Evolutionary conservation across 805 yeast genomes (phyloP), one percentile per base, ranked within the genome.

Genomic region (Starmerella roubikii): DNA sequence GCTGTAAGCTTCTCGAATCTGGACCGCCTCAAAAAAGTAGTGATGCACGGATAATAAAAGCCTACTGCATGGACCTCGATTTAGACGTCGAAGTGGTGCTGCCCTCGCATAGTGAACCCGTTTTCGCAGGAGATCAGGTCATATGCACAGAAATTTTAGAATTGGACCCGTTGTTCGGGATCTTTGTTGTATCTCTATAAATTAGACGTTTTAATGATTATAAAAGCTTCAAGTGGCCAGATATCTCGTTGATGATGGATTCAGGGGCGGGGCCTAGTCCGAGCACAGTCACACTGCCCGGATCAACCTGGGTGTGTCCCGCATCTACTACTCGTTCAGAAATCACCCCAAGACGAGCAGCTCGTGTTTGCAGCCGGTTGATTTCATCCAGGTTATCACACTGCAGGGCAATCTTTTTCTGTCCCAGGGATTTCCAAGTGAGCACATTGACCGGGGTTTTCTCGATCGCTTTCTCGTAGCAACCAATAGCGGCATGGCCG

Each of bases 251-350:
- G 44, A 88, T 58, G 0, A 78, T 74, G 0, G 68, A 50, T 34
- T 54, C 82, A 18, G 97, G 96, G 16, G 95, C 97, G 1, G 99
- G 99, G 0, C 99, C 99, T 21, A 91, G 57, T 1, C 97, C 98
- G n/a, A 91, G 61, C 1, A 91, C 97, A 0, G 98, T 91, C 2
- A 93, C 93, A 42, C 91, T 77, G 1, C 97, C 97, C 5, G 94
- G 80, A n/a, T 83, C 93, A 36, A 91, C 74, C 57, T 91, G 96
- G 1, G 98, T 88, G 51, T 96, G 71, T 3, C 98, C 98, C 20
- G 98, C 98, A 61, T 91, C 99, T 50, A 80, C 93, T 28, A 91
- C 84, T 5, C 83, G 71, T 47, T 76, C 71, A 2, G 88, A 73
- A 51, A 84, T 80, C 15, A 91, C 70, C 6, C 86, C 86, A 39